These are phyloP conservation scores for Remersonia thermophila DNA, from an alignment of 2,329 filamentous ascomycete species.

Conservation along the genomic window DNA sequence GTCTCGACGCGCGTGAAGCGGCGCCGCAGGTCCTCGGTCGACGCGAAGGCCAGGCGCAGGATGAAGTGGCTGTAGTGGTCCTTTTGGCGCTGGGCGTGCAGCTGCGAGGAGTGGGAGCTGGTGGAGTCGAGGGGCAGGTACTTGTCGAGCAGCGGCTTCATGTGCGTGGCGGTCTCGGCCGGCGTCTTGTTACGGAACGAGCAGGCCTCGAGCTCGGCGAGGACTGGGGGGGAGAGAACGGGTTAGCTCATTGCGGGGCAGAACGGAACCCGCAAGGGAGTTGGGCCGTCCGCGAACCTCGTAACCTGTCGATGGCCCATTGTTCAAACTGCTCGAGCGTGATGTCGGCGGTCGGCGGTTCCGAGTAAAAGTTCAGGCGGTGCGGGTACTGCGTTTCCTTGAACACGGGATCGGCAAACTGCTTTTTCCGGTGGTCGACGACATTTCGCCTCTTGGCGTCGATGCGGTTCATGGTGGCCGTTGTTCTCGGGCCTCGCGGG, in stretches of 20 bases:
- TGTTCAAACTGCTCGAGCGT: slow-evolving; percentile 96
- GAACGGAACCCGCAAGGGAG: background rate
- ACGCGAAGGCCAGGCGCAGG: slow-evolving; percentile 79
- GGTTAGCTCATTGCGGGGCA: slow-evolving; percentile 1
- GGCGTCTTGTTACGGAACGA: slow-evolving; percentile 82
- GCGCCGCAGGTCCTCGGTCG: slow-evolving; percentile 78
- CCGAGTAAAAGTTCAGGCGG: slow-evolving; percentile 82
- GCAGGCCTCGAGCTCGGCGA: slow-evolving; percentile 84
- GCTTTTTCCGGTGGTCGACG: slow-evolving; percentile 70
- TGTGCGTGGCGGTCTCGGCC: slow-evolving; percentile 71
- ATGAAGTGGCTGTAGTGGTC: slow-evolving; percentile 99
- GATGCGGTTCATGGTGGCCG: slow-evolving; percentile 36
- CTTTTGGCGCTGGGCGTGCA: slow-evolving; percentile 69
- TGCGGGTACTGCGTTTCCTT: slow-evolving; percentile 69
- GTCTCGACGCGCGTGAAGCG: slow-evolving; percentile 81
- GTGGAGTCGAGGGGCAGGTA: slow-evolving; percentile 71
- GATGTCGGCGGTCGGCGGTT: slow-evolving; percentile 84
- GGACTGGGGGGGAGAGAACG: slow-evolving; percentile 46
- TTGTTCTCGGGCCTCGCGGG: background rate
- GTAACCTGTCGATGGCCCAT: slow-evolving; percentile 89
- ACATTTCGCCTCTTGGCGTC: slow-evolving; percentile 63
- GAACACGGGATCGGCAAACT: slow-evolving; percentile 68
- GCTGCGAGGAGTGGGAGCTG: slow-evolving; percentile 45
- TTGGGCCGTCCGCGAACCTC: slow-evolving; percentile 24
- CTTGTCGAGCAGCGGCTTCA: slow-evolving; percentile 78